Conservation (phyloP, 345 rosid genomes). For the Rhizophora apiculata region DNA sequence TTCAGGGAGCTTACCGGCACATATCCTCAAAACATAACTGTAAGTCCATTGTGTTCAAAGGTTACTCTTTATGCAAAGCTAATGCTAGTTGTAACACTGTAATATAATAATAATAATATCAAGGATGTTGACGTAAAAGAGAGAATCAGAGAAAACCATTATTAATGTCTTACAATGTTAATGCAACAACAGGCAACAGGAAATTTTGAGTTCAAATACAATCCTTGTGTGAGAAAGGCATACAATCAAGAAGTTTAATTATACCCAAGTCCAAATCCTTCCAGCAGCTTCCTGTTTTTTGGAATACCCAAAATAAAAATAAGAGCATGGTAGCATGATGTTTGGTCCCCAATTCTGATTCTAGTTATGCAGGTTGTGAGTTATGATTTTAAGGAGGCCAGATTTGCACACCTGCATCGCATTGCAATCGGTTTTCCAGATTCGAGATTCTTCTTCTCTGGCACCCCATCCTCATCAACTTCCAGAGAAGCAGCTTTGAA, state of each 20-base stretch:
- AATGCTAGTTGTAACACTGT: too few relatives aligned
- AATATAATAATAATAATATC: too few relatives aligned
- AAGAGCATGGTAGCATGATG: neutral
- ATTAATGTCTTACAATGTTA: too few relatives aligned
- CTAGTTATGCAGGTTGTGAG: conserved; percentile 65
- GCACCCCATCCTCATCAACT: conserved; percentile 61
- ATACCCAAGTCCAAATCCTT: neutral
- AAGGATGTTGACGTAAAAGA: too few relatives aligned
- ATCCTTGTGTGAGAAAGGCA: neutral
- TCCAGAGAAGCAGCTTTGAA: conserved; percentile 70
- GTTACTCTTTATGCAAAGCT: conserved; percentile 1
- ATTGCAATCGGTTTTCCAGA: conserved; percentile 79
- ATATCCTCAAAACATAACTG: conserved; percentile 86
- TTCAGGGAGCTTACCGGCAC: conserved; percentile 91
- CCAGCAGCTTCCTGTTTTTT: neutral
- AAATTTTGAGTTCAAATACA: neutral
- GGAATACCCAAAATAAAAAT: neutral
- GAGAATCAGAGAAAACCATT: too few relatives aligned
- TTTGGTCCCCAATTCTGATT: neutral
- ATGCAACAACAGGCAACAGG: too few relatives aligned
- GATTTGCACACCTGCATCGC: conserved; percentile 78
- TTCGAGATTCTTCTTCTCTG: conserved; percentile 63
- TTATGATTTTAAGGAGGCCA: conserved; percentile 84
- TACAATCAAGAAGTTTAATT: neutral
- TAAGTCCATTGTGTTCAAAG: conserved; percentile 33